Conservation (phyloP, 75 land plant species). For the Cryptomeria japonica region DNA sequence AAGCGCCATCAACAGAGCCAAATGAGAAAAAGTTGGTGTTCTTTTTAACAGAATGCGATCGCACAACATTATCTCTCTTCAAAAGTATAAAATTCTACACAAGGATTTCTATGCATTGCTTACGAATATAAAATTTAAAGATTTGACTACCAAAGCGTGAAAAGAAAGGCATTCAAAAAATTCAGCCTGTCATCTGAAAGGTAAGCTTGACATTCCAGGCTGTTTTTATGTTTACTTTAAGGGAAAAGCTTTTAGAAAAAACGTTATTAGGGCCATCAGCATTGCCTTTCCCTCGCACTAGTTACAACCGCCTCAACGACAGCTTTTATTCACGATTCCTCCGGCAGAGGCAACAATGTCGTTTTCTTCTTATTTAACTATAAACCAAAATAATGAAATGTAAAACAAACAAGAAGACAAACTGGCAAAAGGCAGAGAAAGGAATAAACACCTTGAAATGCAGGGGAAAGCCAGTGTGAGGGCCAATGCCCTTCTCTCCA, state of each 20-base stretch:
- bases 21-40: not conserved
- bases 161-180: not conserved
- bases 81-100: not conserved
- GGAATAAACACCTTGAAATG: slow-evolving; percentile 64
- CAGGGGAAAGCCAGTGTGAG: slow-evolving; percentile 64
- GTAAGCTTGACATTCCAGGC: not conserved
- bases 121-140: not conserved
- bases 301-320: not conserved
- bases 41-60: too few relatives aligned
- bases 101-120: not conserved
- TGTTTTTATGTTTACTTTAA: not conserved
- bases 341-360: not conserved
- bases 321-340: not conserved
- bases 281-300: not conserved
- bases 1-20: not conserved
- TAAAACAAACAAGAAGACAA: not conserved
- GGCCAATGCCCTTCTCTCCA: slow-evolving; percentile 81
- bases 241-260: not conserved
- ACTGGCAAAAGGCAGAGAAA: not conserved
- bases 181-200: not conserved
- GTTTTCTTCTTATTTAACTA: not conserved
- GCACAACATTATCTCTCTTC: not conserved
- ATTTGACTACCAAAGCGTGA: not conserved
- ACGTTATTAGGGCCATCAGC: not conserved
- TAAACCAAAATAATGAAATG: not conserved